Evolutionary conservation across 345 rosid species (phyloP).

Genomic region (Acer negundo): DNA sequence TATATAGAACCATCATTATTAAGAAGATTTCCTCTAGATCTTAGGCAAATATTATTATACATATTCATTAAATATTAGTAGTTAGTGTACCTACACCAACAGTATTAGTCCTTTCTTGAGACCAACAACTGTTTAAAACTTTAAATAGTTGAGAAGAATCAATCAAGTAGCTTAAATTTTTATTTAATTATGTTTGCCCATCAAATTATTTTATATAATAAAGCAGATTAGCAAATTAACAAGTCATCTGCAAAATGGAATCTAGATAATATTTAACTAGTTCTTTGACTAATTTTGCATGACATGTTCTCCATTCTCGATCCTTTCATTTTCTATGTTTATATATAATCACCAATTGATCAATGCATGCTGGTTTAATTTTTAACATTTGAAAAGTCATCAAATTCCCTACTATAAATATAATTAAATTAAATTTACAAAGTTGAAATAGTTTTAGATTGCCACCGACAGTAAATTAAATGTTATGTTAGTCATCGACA

Average conservation of each 20-base stretch:
- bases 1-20: not conserved
- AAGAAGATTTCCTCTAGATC: too few relatives aligned
- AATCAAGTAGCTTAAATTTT: not conserved
- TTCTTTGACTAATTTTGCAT: not conserved
- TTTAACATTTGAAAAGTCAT: not conserved
- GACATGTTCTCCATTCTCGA: not conserved
- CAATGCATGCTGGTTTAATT: too few relatives aligned
- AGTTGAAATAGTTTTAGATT: not conserved
- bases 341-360: not conserved
- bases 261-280: not conserved
- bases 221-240: not conserved
- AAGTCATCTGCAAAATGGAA: not conserved
- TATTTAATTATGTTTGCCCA: not conserved
- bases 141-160: not conserved
- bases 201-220: not conserved
- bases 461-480: not conserved
- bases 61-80: not conserved
- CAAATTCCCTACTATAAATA: too few relatives aligned
- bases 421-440: not conserved
- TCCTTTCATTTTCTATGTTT: not conserved
- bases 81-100: slow-evolving; percentile 5
- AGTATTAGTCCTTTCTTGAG: not conserved
- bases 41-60: too few relatives aligned
- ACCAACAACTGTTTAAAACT: not conserved
- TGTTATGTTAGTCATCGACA: slow-evolving; percentile 1